phyloP scores from a whole-genome alignment of 2,329 filamentous ascomycete species.

The Penicillium capsulatum region DNA sequence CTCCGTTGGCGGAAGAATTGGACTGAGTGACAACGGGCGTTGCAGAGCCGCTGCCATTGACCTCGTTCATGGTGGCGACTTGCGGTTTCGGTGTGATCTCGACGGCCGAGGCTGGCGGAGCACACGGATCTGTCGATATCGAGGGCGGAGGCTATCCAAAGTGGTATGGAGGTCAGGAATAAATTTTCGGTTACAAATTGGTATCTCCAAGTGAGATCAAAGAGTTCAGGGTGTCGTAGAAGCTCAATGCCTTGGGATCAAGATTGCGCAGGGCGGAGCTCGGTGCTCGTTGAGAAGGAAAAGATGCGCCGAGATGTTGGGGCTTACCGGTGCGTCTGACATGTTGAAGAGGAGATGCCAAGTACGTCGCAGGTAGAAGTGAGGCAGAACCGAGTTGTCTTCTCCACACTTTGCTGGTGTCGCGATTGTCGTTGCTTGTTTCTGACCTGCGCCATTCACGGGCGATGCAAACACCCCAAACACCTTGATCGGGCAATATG shows the following conservation, averaged over 20 bases:
- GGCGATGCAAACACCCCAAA: conserved; percentile 22
- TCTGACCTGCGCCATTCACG: neutral
- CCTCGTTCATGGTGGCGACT: conserved; percentile 21
- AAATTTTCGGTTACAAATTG: neutral
- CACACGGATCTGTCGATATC: neutral
- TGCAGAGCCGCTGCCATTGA: conserved; percentile 21
- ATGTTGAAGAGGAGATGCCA: too few species aligned
- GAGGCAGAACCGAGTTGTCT: too few species aligned
- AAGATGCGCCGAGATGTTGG: too few species aligned
- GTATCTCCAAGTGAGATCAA: too few species aligned
- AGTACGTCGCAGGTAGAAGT: too few species aligned
- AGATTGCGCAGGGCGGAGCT: conserved; percentile 14
- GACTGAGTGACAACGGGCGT: conserved; percentile 33
- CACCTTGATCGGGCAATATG: conserved; percentile 12
- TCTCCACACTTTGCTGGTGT: too few species aligned
- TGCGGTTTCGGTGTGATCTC: neutral
- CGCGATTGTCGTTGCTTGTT: neutral
- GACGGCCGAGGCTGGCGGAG: conserved; percentile 2
- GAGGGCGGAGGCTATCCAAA: neutral
- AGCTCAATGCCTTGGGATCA: conserved; percentile 3
- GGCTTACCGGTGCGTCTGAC: conserved; percentile 20
- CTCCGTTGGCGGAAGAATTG: conserved; percentile 52
- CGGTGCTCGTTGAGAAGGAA: too few species aligned
- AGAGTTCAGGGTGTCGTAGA: too few species aligned
- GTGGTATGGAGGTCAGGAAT: neutral